phyloP scores from a whole-genome alignment of 2,329 filamentous ascomycete genomes.

The Sporothrix sp. region DNA sequence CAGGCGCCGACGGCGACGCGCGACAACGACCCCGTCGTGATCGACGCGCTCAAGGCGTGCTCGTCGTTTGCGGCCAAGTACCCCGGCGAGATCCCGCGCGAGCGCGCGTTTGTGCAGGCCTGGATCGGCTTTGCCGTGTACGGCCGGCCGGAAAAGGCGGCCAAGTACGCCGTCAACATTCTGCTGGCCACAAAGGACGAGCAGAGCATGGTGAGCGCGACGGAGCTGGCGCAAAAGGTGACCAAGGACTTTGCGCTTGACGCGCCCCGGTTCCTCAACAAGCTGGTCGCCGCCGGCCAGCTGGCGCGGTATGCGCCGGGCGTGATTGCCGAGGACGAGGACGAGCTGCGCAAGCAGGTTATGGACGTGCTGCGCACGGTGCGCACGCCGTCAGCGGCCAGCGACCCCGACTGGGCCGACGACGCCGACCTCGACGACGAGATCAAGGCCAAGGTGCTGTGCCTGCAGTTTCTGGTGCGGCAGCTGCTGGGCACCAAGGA shows the following conservation, averaged over 20 bases:
- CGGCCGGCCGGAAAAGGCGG: slow-evolving; percentile 69
- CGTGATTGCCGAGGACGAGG: slow-evolving; percentile 61
- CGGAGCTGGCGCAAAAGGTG: slow-evolving; percentile 68
- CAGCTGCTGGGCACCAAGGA: slow-evolving; percentile 56
- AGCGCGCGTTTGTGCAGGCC: slow-evolving; percentile 71
- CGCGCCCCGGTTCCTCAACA: slow-evolving; percentile 64
- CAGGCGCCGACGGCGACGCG: slow-evolving; percentile 63
- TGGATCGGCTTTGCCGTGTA: slow-evolving; percentile 75
- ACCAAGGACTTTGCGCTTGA: slow-evolving; percentile 67
- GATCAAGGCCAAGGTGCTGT: slow-evolving; percentile 71
- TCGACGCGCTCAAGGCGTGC: slow-evolving; percentile 88
- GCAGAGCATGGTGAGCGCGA: slow-evolving; percentile 72
- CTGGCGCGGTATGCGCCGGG: slow-evolving; percentile 65
- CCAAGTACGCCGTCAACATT: slow-evolving; percentile 90
- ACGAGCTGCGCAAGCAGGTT: slow-evolving; percentile 70
- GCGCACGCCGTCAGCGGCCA: slow-evolving; percentile 34
- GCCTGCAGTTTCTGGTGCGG: slow-evolving; percentile 79
- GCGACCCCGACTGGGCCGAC: slow-evolving; percentile 47
- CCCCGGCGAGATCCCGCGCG: slow-evolving; percentile 69
- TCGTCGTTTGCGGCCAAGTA: slow-evolving; percentile 84
- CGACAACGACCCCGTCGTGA: slow-evolving; percentile 61
- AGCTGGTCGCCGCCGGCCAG: slow-evolving; percentile 61
- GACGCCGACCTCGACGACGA: slow-evolving; percentile 66
- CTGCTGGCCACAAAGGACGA: slow-evolving; percentile 65
- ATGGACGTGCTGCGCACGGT: slow-evolving; percentile 64